These are phyloP conservation scores for Rugonectria rugulosa DNA, from an alignment of 2,329 filamentous ascomycete genomes.

Conservation along the genomic window DNA sequence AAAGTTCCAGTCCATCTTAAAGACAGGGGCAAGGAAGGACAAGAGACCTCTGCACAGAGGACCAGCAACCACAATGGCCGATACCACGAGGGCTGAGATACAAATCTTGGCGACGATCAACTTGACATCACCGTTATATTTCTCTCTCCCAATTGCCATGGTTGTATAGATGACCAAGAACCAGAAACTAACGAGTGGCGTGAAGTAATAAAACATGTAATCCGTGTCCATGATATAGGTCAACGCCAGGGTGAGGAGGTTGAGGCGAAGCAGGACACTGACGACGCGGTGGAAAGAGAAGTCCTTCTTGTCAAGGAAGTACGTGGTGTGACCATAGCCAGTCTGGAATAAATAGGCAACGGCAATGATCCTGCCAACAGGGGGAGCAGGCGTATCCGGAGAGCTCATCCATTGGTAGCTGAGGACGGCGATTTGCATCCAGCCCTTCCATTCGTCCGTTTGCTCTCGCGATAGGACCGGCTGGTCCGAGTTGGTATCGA, in stretches of 20 bases:
- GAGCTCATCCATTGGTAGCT: conserved; percentile 66
- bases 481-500: conserved; percentile 1
- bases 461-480: conserved; percentile 54
- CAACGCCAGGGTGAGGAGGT: conserved; percentile 61
- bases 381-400: too few relatives aligned
- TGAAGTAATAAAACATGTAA: conserved; percentile 63
- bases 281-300: conserved; percentile 61
- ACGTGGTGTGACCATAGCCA: conserved; percentile 66
- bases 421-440: conserved; percentile 63
- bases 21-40: conserved; percentile 46
- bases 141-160: conserved; percentile 49
- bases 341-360: conserved; percentile 69
- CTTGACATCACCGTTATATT: conserved; percentile 50
- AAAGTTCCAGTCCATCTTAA: conserved; percentile 57
- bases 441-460: conserved; percentile 71
- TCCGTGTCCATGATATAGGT: conserved; percentile 63
- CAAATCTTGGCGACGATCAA: conserved; percentile 58
- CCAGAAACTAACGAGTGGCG: conserved; percentile 67
- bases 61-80: conserved; percentile 35
- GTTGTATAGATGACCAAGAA: conserved; percentile 64
- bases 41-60: conserved; percentile 18
- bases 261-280: conserved; percentile 62
- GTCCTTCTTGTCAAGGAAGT: conserved; percentile 63
- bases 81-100: conserved; percentile 50
- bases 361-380: too few relatives aligned